Evolutionary conservation across 805 yeast species (phyloP).

Genomic region (Lachancea mirantina): DNA sequence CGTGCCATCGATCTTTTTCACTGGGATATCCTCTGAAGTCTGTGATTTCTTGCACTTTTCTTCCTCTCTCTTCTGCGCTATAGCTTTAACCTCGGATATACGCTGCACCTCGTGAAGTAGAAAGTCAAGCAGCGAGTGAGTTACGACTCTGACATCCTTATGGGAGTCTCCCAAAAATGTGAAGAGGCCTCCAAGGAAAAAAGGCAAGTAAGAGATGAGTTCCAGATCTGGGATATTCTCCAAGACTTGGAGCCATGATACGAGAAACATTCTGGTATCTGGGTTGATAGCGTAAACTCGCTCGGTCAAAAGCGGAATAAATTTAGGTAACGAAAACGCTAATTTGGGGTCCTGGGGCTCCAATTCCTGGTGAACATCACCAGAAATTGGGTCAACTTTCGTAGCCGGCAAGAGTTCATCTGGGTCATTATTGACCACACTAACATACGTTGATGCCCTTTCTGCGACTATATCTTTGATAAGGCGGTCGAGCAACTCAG

Average conservation of each 20-base stretch:
- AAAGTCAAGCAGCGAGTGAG: slow-evolving; percentile 67
- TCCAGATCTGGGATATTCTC: slow-evolving; percentile 92
- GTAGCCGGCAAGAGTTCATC: slow-evolving; percentile 37
- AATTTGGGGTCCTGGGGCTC: slow-evolving; percentile 44
- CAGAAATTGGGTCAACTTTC: slow-evolving; percentile 44
- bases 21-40: slow-evolving; percentile 19
- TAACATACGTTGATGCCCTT: slow-evolving; percentile 81
- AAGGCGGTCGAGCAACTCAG: slow-evolving; percentile 82
- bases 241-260: slow-evolving; percentile 88
- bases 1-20: slow-evolving; percentile 26
- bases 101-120: slow-evolving; percentile 75
- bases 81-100: slow-evolving; percentile 59
- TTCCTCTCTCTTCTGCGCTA: slow-evolving; percentile 34
- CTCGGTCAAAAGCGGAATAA: slow-evolving; percentile 86
- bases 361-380: slow-evolving; percentile 53
- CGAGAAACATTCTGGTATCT: slow-evolving; percentile 81
- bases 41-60: slow-evolving; percentile 15
- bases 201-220: slow-evolving; percentile 77
- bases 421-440: slow-evolving; percentile 51
- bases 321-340: slow-evolving; percentile 79
- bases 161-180: slow-evolving; percentile 76
- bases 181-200: slow-evolving; percentile 73
- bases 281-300: slow-evolving; percentile 90
- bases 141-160: slow-evolving; percentile 79
- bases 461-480: slow-evolving; percentile 94